Evolutionary conservation across 257 asterid species (phyloP), one percentile per base, ranked within the genome.

Genomic region (Anisodus tanguticus): DNA sequence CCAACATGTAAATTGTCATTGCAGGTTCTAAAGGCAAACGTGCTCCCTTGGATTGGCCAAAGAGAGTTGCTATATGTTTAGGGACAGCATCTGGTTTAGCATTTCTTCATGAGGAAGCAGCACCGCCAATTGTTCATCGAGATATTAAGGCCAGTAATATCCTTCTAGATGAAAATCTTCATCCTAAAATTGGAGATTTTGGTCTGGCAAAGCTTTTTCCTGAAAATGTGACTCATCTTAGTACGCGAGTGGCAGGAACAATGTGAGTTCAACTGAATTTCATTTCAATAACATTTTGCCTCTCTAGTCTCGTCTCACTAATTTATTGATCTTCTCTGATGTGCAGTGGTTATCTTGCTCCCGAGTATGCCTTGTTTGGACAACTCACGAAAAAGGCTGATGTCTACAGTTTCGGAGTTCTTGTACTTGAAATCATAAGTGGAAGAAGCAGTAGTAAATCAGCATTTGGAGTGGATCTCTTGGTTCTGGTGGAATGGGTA

Each of bases 201-300:
- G 98, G 98, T 51, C 86, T 95, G 85, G 98, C 98, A 1, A 95
- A 95, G 80, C 93, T 95, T 15, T 95, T 95, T 80, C 98, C 98
- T 4, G 98, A 95, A 84, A 92, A 93, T 85, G 93, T 92, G 89
- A 95, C 98, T 31, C 98, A 95, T 77, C 90, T 95, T 69, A 95
- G 97, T 88, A 95, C 96, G 53, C 83, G 92, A 82, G 98, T 95
- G 68, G 98, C 98, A 11, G 98, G 98, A 85, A 95, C 98, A 62
- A 82, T 91, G 98, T 95, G 87, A 87, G 98, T 85, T 4, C 47
- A n/a, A 70, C 84, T 63, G 3, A n/a, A 63, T 45, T 77, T 6
- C 10, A 26, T 17, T 45, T 83, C 15, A 31, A 63, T 37, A 77
- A 77, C 15, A 13, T 22, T 19, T 4, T 22, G 6, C 26, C 59